Evolutionary conservation across 1,284 basidiomycete genomes (phyloP), one percentile per base, ranked within the genome.

Genomic region (Ceratobasidium theobromae): DNA sequence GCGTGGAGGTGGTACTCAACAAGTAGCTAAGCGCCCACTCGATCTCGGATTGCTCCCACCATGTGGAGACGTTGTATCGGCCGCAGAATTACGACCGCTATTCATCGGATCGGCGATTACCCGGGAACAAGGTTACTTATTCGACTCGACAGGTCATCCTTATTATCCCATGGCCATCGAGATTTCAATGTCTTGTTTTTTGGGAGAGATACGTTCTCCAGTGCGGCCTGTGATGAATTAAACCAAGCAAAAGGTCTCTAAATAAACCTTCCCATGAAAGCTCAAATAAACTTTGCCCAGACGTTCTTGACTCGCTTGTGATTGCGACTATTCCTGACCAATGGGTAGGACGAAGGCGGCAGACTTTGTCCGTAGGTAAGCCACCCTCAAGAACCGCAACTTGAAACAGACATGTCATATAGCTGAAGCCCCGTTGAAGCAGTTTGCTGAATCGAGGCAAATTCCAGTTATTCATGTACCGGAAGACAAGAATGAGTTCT

Each of bases 171-270:
- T n/a, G n/a, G 71, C 14, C 27, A 18, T 33, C 48, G 60, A 33
- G 3, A 30, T 2, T 76, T 77, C 71, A 72, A 76, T 23, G 72
- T 80, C 23, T 71, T 80, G 14, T 80, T 78, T 69, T 76, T 78
- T 67, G 79, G 79, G 3, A 77, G 77, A 6, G 79, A 79, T 67
- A 69, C 70, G 12, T 80, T 80, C 69, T 79, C 78, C 16, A 72
- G 75, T 28, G 72, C 70, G 18, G 73, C 73, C 1, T 73, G 79
- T n/a, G 62, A 72, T 40, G 73, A 75, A 0, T 70, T 79, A 0
- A 71, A 76, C 23, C 66, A 69, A 3, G 75, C 76, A 8, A 73
- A 70, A 60, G 75, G 76, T 75, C 55, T n/a, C n/a, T n/a, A n/a
- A n/a, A n/a, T n/a, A n/a, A n/a, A n/a, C n/a, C n/a, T n/a, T n/a